These are phyloP conservation scores for Coemansia sp. DNA, from an alignment of 192 early-diverging fungal genomes.

Conservation along the genomic window DNA sequence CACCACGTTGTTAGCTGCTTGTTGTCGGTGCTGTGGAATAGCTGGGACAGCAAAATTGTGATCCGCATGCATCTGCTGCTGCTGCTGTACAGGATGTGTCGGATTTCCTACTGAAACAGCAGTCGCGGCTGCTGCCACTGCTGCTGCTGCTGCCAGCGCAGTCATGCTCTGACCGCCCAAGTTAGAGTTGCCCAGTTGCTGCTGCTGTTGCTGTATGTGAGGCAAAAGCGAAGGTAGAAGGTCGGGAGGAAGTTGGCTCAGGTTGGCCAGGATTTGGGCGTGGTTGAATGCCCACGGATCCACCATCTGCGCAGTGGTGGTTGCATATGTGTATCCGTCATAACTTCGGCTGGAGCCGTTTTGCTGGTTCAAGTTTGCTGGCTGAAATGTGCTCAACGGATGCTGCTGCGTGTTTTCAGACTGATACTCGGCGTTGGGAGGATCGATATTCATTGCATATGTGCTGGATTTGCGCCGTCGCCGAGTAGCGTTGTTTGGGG, in stretches of 20 bases:
- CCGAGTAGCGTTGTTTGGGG: slow-evolving; percentile 5
- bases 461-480: slow-evolving; percentile 35
- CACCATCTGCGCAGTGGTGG: slow-evolving; percentile 44
- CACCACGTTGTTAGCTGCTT: slow-evolving; percentile 7
- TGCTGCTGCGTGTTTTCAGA: slow-evolving; percentile 1
- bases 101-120: neutral
- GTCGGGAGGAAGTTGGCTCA: slow-evolving; percentile 48
- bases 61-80: slow-evolving; percentile 16
- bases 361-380: slow-evolving; percentile 13
- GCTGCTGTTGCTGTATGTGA: slow-evolving; percentile 23
- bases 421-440: slow-evolving; percentile 4
- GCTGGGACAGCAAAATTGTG: slow-evolving; percentile 28
- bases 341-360: slow-evolving; percentile 4
- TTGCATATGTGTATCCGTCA: slow-evolving; percentile 39
- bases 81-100: slow-evolving; percentile 13
- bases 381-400: slow-evolving; percentile 10
- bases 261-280: slow-evolving; percentile 29
- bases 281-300: slow-evolving; percentile 51
- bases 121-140: slow-evolving; percentile 15
- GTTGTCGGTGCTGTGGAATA: slow-evolving; percentile 11
- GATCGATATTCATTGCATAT: slow-evolving; percentile 40
- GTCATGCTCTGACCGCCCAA: slow-evolving; percentile 21
- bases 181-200: slow-evolving; percentile 11
- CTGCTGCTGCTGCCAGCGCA: slow-evolving; percentile 34
- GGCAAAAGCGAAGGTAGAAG: slow-evolving; percentile 34